Base-by-base conservation (phyloP, 306 rosid genomes). In the Pyrus communis region DNA sequence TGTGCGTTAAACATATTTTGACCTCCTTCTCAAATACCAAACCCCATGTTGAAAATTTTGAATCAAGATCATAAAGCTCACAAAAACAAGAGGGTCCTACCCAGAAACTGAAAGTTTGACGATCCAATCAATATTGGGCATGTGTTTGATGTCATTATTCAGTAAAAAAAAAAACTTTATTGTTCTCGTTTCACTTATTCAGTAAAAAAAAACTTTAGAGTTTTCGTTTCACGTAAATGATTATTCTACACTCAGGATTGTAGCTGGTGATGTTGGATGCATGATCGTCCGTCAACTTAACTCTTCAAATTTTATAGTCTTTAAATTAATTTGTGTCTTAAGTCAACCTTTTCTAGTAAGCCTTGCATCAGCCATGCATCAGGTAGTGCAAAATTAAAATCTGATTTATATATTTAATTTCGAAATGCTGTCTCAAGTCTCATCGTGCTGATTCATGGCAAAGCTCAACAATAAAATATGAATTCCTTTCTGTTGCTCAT, bases 281-380 rank as follows among this genome's bases (percentile, higher is more conserved):
- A 23, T 11, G 17, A 15, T 23, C 30, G 4, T 59, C 31, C 25
- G 23, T 59, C 64, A 61, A 61, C 21, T 27, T n/a, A 61, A 6
- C 8, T 14, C 10, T 61, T 30, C 43, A 28, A 31, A 64, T 30
- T 21, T 30, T 64, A 63, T 28, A 17, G 7, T 27, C 12, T 7
- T 5, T 13, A 61, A 27, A 30, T 27, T 7, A 30, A 30, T 15
- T 23, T 18, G 21, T 54, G 19, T 18, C 40, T 22, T 8, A 55
- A 79, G 91, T 88, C 90, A 88, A 88, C 87, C 80, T 80, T 69
- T 76, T 79, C 11, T 71, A 70, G 82, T 54, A 78, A 43, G 72
- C 59, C 33, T 65, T 76, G 27, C 69, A 31, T 64, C 69, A 62
- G 21, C 43, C 43, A 64, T 64, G 43, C 69, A 31, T 64, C 45